Conservation (phyloP, 1,284 basidiomycete genomes). For the Ceratobasidium sp. region DNA sequence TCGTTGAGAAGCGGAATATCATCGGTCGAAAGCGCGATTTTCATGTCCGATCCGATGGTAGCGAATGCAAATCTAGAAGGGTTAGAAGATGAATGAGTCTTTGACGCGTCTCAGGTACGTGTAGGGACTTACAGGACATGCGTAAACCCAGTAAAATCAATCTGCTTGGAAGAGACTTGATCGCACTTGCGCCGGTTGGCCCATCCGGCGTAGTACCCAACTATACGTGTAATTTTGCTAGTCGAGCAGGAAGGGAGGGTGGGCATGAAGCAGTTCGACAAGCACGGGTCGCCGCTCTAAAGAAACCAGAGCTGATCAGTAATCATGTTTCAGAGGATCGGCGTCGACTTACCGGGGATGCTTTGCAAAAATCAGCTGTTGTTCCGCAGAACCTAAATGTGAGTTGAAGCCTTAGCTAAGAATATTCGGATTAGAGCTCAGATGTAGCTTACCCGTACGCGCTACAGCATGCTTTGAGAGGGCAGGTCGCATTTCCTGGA, state of each 20-base stretch:
- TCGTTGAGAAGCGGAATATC: slow-evolving; percentile 21
- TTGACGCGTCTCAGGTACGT: neutral
- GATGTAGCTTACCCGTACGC: slow-evolving; percentile 9
- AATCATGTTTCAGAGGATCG: neutral
- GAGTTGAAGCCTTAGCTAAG: neutral
- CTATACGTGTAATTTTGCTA: slow-evolving; percentile 19
- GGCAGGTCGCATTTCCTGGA: slow-evolving; percentile 18
- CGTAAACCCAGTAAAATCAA: slow-evolving; percentile 13
- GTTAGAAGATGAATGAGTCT: neutral
- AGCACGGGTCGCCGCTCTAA: slow-evolving; percentile 25
- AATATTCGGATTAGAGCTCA: no score
- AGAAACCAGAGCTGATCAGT: neutral
- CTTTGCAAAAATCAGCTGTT: slow-evolving; percentile 23
- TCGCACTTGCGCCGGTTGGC: slow-evolving; percentile 19
- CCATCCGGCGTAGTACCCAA: slow-evolving; percentile 35
- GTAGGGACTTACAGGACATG: slow-evolving; percentile 31
- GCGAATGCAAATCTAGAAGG: slow-evolving; percentile 21
- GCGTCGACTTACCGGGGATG: neutral
- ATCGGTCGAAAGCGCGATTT: neutral
- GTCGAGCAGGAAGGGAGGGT: slow-evolving; percentile 23
- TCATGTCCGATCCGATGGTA: slow-evolving; percentile 27
- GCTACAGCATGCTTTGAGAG: slow-evolving; percentile 36
- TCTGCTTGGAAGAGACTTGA: slow-evolving; percentile 29
- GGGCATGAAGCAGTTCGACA: slow-evolving; percentile 33
- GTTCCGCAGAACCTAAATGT: slow-evolving; percentile 15